Conservation (phyloP, 2,329 filamentous ascomycete genomes). For the Penicillium polonicum region DNA sequence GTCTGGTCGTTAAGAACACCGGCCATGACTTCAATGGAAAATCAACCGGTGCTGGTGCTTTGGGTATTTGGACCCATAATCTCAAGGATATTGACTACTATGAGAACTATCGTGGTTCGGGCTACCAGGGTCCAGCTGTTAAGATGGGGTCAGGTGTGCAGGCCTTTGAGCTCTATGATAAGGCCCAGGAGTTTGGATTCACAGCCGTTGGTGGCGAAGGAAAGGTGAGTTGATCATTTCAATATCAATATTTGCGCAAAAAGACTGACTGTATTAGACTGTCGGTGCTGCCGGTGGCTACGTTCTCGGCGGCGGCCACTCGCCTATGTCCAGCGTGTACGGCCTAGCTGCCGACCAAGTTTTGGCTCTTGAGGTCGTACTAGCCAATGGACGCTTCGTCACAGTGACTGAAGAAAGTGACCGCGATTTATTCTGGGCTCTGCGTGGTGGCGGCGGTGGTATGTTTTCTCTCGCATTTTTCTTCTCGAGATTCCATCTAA, state of each 20-base stretch:
- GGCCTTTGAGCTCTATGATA: no score
- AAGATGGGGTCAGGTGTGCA: no score
- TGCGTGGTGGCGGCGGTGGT: conserved; percentile 35
- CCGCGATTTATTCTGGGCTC: conserved; percentile 62
- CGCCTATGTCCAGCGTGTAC: conserved; percentile 51
- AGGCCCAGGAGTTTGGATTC: no score
- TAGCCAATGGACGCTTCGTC: conserved; percentile 27
- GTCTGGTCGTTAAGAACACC: conserved; percentile 45
- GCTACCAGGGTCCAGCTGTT: conserved; percentile 53
- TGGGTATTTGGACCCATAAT: conserved; percentile 53
- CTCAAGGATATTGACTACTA: conserved; percentile 47
- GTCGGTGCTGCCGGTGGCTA: conserved; percentile 62
- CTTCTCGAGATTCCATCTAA: not conserved
- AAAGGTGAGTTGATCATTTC: no score
- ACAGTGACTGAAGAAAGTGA: conserved; percentile 42
- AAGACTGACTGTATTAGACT: conserved; percentile 29
- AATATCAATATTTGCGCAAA: not conserved
- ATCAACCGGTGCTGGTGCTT: conserved; percentile 47
- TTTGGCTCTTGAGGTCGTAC: conserved; percentile 28
- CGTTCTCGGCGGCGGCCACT: conserved; percentile 61
- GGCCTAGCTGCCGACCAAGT: conserved; percentile 50
- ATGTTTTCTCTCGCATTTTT: not conserved
- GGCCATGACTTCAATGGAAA: conserved; percentile 51
- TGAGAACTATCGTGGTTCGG: conserved; percentile 35
- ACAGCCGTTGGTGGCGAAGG: no score